phyloP scores from a whole-genome alignment of 2,329 filamentous ascomycete genomes.

The Penicillium brevicompactum region DNA sequence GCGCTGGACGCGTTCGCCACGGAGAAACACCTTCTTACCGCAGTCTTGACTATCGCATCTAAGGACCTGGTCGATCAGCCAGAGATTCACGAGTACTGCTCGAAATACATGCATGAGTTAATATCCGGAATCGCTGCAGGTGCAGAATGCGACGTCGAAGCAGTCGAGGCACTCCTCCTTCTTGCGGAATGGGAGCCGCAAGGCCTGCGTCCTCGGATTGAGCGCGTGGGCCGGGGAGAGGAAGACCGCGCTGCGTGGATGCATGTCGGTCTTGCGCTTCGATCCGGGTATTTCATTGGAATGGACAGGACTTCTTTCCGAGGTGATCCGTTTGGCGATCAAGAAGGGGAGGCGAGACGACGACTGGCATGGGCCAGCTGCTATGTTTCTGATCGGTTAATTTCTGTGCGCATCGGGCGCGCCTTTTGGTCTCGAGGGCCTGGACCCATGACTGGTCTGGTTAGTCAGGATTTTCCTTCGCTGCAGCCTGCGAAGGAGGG shows the following conservation, averaged over 20 bases:
- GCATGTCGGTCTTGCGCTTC: conserved; percentile 70
- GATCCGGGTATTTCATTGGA: conserved; percentile 70
- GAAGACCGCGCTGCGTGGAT: conserved; percentile 77
- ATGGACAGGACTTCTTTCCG: conserved; percentile 70
- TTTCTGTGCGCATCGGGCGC: conserved; percentile 70
- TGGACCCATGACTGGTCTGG: conserved; percentile 65
- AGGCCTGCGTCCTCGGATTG: conserved; percentile 60
- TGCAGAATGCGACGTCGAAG: conserved; percentile 67
- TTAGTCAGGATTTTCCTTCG: conserved; percentile 68
- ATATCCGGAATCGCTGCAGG: conserved; percentile 69
- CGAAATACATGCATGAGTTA: conserved; percentile 69
- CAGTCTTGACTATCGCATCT: conserved; percentile 70
- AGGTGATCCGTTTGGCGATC: conserved; percentile 60
- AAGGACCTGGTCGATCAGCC: conserved; percentile 69
- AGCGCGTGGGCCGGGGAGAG: conserved; percentile 69
- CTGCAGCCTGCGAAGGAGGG: conserved; percentile 60
- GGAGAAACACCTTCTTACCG: conserved; percentile 69
- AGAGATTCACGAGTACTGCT: conserved; percentile 65
- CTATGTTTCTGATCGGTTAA: conserved; percentile 68
- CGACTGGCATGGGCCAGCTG: conserved; percentile 70
- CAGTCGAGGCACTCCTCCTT: conserved; percentile 69
- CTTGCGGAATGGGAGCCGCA: conserved; percentile 75
- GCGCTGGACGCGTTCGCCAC: conserved; percentile 59
- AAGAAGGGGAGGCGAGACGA: conserved; percentile 63
- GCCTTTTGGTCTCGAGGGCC: conserved; percentile 75